Evolutionary conservation across 306 rosid species (phyloP).

Genomic region (Oxytropis ochrocephala): DNA sequence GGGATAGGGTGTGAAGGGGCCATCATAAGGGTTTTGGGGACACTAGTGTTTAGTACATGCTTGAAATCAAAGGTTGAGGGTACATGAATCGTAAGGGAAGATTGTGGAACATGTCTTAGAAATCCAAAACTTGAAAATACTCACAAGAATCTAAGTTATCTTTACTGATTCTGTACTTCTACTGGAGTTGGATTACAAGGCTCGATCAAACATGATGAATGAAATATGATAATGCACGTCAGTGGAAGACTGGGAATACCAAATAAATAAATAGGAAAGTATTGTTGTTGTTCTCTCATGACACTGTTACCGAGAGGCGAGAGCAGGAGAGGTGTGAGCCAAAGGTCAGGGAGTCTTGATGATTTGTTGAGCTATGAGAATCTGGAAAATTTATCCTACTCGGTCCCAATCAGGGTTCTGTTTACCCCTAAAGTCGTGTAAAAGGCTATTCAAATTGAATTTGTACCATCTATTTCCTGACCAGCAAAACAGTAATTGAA

Average conservation of each 20-base stretch:
- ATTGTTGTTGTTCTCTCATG: background rate
- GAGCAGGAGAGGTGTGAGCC: background rate
- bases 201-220: background rate
- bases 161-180: background rate
- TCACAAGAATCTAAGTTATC: background rate
- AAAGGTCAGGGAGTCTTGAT: background rate
- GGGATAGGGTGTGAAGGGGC: background rate
- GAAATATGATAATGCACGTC: background rate
- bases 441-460: constrained; percentile 1
- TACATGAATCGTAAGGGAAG: background rate
- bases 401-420: background rate
- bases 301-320: background rate
- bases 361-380: background rate
- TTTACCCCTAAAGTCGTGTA: background rate
- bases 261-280: background rate
- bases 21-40: background rate
- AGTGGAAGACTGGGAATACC: background rate
- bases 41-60: background rate
- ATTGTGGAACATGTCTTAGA: background rate
- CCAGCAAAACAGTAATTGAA: background rate
- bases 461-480: background rate
- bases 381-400: background rate
- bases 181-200: background rate
- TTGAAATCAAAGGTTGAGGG: background rate
- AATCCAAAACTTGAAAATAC: background rate